Base-by-base conservation (phyloP, 2,329 filamentous ascomycete species). In the Nannizziopsis barbatae region DNA sequence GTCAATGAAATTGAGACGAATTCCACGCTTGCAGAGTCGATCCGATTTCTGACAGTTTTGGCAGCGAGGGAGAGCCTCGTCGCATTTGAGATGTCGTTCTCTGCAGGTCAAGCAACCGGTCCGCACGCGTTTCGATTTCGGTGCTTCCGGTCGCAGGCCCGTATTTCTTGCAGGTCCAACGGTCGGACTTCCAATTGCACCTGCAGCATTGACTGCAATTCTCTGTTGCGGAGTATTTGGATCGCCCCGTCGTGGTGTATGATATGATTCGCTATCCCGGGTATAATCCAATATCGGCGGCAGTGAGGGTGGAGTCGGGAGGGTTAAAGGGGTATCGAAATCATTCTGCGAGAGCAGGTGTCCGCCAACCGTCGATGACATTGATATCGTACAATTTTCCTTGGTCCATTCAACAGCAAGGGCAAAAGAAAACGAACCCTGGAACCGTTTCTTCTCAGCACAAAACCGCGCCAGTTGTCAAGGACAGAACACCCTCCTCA, bases 51-150 rank as follows among this genome's bases (percentile, higher is more conserved):
- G 79, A 67, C 90, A 95, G 60, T 95, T 95, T 58, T 84, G 73
- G 60, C 79, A 82, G 48, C 71, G 69, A 8, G 78, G 77, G 52
- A 74, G 60, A 4, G 74, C 81, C 65, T 94, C 87, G 61, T 95
- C 89, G 64, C 89, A 95, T 65, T 95, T 95, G 45, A 95, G 71
- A 71, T 95, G 89, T 41, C 88, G 75, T 64, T 94, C 85, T 56
- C 89, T 76, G 65, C 89, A 95, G 2, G 89, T 95, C 55, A 95
- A 70, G 63, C 89, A 95, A 33, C 89, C 89, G 2, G 89, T 95
- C 41, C 90, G 80, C 14, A 93, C 87, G 55, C 89, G 76, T 67
- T 83, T 90, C n/a, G 86, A 81, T 64, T 89, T 90, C 27, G 57
- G 50, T 47, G 57, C 54, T 49, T 51, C 50, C 50, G 51, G 50